Conservation (phyloP, 2,329 filamentous ascomycete genomes). For the Aspergillus chevalieri region DNA sequence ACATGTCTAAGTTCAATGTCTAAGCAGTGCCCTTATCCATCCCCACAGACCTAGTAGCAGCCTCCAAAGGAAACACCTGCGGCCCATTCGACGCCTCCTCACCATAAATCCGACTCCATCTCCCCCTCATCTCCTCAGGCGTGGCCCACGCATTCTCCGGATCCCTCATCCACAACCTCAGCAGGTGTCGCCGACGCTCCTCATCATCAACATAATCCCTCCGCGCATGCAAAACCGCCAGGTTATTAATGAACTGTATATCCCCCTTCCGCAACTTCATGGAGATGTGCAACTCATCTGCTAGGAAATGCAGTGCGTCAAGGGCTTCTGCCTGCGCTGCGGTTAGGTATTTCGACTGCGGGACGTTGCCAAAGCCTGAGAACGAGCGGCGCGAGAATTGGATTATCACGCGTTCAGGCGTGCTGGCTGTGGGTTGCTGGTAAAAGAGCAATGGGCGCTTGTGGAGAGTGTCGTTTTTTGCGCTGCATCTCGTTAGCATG, state of each 20-base stretch:
- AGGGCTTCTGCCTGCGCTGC: slow-evolving; percentile 1
- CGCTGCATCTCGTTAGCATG: background rate
- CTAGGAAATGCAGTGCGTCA: background rate
- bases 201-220: background rate
- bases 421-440: slow-evolving; percentile 39
- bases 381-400: slow-evolving; percentile 54
- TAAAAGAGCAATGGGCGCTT: slow-evolving; percentile 49
- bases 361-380: slow-evolving; percentile 35
- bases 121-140: background rate
- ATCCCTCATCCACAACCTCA: background rate
- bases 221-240: background rate
- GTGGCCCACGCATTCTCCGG: background rate
- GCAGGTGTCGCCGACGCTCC: background rate
- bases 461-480: slow-evolving; percentile 1
- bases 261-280: background rate
- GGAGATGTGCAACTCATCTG: background rate
- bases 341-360: background rate
- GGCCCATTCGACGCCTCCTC: background rate
- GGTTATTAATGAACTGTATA: background rate
- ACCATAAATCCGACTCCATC: background rate
- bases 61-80: background rate
- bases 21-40: too few relatives aligned
- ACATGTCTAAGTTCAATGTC: too few relatives aligned
- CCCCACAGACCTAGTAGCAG: background rate
- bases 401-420: slow-evolving; percentile 48